phyloP scores from a whole-genome alignment of 805 yeast species.

The Candida taoyuanica region DNA sequence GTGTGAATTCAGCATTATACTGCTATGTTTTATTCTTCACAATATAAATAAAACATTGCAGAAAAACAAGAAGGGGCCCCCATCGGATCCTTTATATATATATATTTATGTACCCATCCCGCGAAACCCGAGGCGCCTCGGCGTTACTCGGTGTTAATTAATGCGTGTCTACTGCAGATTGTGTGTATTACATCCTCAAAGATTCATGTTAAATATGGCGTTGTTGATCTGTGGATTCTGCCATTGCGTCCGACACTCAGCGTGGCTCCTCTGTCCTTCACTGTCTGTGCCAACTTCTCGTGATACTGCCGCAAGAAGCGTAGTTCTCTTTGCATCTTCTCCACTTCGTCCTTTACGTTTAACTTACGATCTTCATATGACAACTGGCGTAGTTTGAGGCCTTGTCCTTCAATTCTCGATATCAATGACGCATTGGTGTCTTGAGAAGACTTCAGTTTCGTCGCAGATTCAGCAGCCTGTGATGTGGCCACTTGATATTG shows the following conservation, averaged over 20 bases:
- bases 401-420: slow-evolving; percentile 32
- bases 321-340: slow-evolving; percentile 13
- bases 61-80: too few species aligned
- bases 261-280: slow-evolving; percentile 22
- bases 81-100: too few species aligned
- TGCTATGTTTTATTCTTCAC: too few species aligned
- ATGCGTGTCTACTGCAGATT: too few species aligned
- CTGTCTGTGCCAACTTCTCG: slow-evolving; percentile 11
- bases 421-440: slow-evolving; percentile 25
- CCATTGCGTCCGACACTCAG: slow-evolving; percentile 26
- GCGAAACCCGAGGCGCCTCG: too few species aligned
- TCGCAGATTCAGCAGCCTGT: slow-evolving; percentile 38
- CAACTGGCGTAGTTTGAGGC: slow-evolving; percentile 25
- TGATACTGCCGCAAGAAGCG: slow-evolving; percentile 19
- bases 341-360: slow-evolving; percentile 1
- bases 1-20: too few species aligned
- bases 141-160: too few species aligned
- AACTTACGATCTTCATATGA: slow-evolving; percentile 13
- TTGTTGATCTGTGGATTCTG: slow-evolving; percentile 26
- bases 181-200: too few species aligned
- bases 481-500: slow-evolving; percentile 44
- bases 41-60: too few species aligned
- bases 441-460: neutral
- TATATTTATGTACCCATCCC: too few species aligned
- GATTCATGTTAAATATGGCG: too few species aligned